phyloP scores from a whole-genome alignment of 169 alveolate genomes.

The Plasmodium adleri region DNA sequence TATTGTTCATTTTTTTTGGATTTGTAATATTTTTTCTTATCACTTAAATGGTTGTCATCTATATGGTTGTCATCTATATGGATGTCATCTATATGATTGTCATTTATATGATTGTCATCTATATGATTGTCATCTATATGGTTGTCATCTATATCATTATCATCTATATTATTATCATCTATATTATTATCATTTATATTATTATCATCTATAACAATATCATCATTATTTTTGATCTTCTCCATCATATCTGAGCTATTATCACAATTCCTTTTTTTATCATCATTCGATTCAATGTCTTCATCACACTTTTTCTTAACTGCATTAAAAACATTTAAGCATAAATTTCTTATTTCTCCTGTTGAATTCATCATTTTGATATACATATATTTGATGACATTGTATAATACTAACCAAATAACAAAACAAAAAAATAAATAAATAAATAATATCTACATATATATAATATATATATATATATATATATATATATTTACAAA shows the following conservation, averaged over 20 bases:
- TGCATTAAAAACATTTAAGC: conserved; percentile 10
- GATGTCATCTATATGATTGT: not conserved
- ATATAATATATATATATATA: conserved; percentile 26
- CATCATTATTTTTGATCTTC: not conserved
- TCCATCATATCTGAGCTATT: not conserved
- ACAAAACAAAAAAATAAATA: not conserved
- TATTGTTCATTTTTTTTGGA: too few species aligned
- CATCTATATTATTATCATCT: not conserved
- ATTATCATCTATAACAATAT: not conserved
- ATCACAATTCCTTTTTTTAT: not conserved
- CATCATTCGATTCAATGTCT: not conserved
- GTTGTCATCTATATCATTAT: not conserved
- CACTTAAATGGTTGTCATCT: not conserved
- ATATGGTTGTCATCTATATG: not conserved
- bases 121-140: not conserved
- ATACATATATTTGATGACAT: not conserved
- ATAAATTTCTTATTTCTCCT: conserved; percentile 18
- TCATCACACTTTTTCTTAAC: conserved; percentile 12
- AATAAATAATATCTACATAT: not conserved
- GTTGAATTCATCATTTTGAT: conserved; percentile 44
- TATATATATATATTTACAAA: conserved; percentile 14
- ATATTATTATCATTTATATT: not conserved
- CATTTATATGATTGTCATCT: not conserved
- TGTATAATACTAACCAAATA: too few species aligned
- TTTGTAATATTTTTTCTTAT: too few species aligned